phyloP scores from a whole-genome alignment of 306 rosid species.

The Rosa persica region DNA sequence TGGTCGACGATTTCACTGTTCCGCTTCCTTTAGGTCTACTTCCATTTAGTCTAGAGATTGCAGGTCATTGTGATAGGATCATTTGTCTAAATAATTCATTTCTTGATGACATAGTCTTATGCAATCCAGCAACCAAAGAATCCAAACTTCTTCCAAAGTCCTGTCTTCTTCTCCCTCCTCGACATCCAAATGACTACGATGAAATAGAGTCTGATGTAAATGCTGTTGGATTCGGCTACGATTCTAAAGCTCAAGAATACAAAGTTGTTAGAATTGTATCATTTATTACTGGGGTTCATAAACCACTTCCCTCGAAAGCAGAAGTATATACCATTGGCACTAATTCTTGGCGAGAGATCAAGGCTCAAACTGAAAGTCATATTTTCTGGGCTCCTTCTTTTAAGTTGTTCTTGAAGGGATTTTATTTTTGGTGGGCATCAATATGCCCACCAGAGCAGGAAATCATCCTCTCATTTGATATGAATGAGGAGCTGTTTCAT shows the following conservation, averaged over 20 bases:
- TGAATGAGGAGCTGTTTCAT: background rate
- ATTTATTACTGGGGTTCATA: background rate
- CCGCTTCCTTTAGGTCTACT: no score
- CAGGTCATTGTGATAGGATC: constrained; percentile 6
- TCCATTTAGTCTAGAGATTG: background rate
- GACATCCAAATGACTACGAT: background rate
- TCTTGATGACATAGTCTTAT: background rate
- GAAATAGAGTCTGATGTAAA: background rate
- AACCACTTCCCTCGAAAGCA: background rate
- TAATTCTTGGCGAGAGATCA: background rate
- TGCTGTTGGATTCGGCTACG: background rate
- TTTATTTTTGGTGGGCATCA: constrained; percentile 11
- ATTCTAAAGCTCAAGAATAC: background rate
- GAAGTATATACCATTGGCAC: background rate
- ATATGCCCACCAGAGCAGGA: no score
- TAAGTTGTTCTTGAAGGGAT: background rate
- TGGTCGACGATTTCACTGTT: background rate
- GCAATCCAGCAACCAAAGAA: background rate
- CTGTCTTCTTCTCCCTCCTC: background rate
- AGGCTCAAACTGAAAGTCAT: no score
- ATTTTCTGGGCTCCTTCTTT: no score
- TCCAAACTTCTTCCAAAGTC: background rate
- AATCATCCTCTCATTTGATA: background rate
- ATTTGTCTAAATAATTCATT: background rate
- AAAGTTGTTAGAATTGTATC: background rate